Evolutionary conservation across 2,329 filamentous ascomycete species (phyloP).

Genomic region (Lachnellula hyalina): DNA sequence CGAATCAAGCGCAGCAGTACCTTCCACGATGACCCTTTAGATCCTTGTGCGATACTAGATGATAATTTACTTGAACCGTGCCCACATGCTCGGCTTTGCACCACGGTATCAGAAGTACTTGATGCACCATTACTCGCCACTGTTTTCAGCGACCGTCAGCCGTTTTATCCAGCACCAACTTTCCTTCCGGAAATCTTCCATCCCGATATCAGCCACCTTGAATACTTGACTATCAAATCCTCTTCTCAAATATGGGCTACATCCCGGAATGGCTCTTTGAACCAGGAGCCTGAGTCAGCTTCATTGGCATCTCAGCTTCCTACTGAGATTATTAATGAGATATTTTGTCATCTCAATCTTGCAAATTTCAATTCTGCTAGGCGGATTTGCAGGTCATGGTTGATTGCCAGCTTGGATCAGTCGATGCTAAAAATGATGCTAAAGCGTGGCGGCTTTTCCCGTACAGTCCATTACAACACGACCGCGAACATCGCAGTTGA

Average conservation of each 20-base stretch:
- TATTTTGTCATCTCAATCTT: slow-evolving; percentile 33
- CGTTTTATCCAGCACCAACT: slow-evolving; percentile 11
- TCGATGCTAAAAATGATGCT: slow-evolving; percentile 48
- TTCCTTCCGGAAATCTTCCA: slow-evolving; percentile 2
- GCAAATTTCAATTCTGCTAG: slow-evolving; percentile 54
- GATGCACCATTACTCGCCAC: slow-evolving; percentile 7
- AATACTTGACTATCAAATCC: slow-evolving; percentile 13
- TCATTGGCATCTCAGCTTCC: slow-evolving; percentile 18
- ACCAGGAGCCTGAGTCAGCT: neutral
- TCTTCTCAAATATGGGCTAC: slow-evolving; percentile 3
- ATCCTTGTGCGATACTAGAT: slow-evolving; percentile 25
- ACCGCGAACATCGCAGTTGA: slow-evolving; percentile 18
- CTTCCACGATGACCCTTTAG: slow-evolving; percentile 25
- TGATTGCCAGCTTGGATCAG: slow-evolving; percentile 49
- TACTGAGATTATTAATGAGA: slow-evolving; percentile 36
- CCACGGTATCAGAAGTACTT: slow-evolving; percentile 24
- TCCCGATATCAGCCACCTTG: slow-evolving; percentile 8
- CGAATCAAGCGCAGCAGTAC: slow-evolving; percentile 26
- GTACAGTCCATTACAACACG: slow-evolving; percentile 32
- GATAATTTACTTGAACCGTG: slow-evolving; percentile 29
- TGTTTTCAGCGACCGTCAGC: slow-evolving; percentile 11
- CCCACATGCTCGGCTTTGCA: slow-evolving; percentile 18
- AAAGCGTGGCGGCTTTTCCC: slow-evolving; percentile 50
- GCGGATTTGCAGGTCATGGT: slow-evolving; percentile 55
- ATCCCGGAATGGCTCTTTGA: neutral